phyloP scores from a whole-genome alignment of 371 early-diverging fungal species.

The Mucor racemosus region DNA sequence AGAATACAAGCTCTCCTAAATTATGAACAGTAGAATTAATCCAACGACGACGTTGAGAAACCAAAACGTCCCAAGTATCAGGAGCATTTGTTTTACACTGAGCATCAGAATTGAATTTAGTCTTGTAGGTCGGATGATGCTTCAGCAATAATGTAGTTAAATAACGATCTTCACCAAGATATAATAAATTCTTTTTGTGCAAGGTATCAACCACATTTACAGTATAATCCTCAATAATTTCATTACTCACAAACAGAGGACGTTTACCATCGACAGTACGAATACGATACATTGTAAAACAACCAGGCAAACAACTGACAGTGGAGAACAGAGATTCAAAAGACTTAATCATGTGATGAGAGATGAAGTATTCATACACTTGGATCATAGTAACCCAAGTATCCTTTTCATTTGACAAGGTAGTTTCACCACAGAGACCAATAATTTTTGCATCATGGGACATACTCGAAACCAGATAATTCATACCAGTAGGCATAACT shows the following conservation, averaged over 20 bases:
- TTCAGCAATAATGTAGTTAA: conserved; percentile 97
- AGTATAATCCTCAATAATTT: conserved; percentile 90
- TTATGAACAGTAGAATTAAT: conserved; percentile 97
- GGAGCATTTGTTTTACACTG: conserved; percentile 95
- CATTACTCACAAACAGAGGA: conserved; percentile 88
- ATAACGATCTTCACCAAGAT: conserved; percentile 84
- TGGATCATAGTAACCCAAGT: conserved; percentile 36
- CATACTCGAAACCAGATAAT: conserved; percentile 68
- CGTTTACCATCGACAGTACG: conserved; percentile 75
- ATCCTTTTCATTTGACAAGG: conserved; percentile 78
- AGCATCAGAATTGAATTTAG: conserved; percentile 93
- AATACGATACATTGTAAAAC: conserved; percentile 89
- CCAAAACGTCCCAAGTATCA: conserved; percentile 85
- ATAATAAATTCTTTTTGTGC: conserved; percentile 89
- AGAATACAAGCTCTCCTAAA: conserved; percentile 83
- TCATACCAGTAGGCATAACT: conserved; percentile 65
- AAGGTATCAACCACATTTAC: conserved; percentile 93
- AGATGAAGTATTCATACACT: conserved; percentile 81
- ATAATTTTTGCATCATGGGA: conserved; percentile 75
- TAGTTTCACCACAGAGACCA: conserved; percentile 82
- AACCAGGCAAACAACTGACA: conserved; percentile 89
- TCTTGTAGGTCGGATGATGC: conserved; percentile 93
- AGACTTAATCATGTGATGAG: conserved; percentile 79
- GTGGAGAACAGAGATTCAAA: conserved; percentile 81
- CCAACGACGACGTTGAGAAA: conserved; percentile 90